Evolutionary conservation across 169 alveolate species (phyloP), one percentile per base, ranked within the genome.

Genomic region (Cryptosporidium canis): DNA sequence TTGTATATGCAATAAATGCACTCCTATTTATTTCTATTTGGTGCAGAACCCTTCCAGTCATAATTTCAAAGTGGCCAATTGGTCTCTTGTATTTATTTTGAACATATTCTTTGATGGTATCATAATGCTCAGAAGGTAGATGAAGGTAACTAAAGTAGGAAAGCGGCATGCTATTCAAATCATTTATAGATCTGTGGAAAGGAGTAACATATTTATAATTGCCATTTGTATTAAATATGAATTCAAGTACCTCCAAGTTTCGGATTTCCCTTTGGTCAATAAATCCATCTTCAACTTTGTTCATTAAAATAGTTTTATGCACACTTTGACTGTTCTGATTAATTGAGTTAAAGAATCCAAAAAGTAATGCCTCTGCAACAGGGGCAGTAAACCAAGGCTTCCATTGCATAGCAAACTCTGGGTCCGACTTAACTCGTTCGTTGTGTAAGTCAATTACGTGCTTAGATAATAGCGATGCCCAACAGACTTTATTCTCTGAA

Each of bases 321-420:
- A 39, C 45, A 39, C 21, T 29, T 56, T 56, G 14, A n/a, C 33
- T 43, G 37, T 77, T 35, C 27, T 21, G 11, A 41, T 56, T 53
- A 2, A 77, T 18, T 18, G 72, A 55, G 9, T 45, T 77, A 33
- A 77, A 77, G 61, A 77, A 77, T 7, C 77, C 41, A 41, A 21
- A 27, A 44, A 77, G 55, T 24, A 77, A 43, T 35, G 87, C 68
- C 41, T 77, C 87, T 56, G 87, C 87, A 77, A 77, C 87, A 18
- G 70, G 66, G 27, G 45, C 47, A n/a, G 72, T 77, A 33, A 77
- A 77, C 87, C 87, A 77, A 24, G 44, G 61, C 27, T 77, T 77
- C 84, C 84, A 70, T 18, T 43, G 56, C 53, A 70, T 48, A 51
- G 14, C 16, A 66, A 70, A 33, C 35, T 70, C 84, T 9, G 66